These are phyloP conservation scores for Iris pallida DNA, from an alignment of 116 monocot species.

Conservation along the genomic window DNA sequence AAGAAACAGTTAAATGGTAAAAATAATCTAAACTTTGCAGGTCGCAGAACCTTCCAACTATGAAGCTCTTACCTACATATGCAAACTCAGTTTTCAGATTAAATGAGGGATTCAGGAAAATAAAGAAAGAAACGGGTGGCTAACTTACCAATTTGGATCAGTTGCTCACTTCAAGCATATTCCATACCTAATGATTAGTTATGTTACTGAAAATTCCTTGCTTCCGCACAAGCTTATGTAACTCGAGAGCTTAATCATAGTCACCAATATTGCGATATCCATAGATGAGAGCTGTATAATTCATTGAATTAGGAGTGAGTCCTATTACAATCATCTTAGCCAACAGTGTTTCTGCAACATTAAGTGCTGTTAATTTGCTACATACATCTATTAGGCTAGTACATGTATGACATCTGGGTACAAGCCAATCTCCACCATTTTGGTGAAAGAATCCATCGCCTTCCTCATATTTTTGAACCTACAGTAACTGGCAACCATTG, in stretches of 20 bases:
- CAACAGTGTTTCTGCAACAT: conserved; percentile 19
- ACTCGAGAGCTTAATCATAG: conserved; percentile 22
- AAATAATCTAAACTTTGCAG: too few species aligned
- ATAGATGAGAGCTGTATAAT: conserved; percentile 40
- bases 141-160: too few species aligned
- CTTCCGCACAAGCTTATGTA: conserved; percentile 30
- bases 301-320: conserved; percentile 34
- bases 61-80: too few species aligned
- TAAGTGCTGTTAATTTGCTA: conserved; percentile 29
- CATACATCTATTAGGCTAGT: conserved; percentile 39
- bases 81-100: too few species aligned
- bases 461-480: conserved; percentile 25
- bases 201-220: conserved; percentile 18
- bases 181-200: neutral
- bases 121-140: too few species aligned
- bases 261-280: conserved; percentile 41
- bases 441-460: conserved; percentile 21
- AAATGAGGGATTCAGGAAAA: too few species aligned
- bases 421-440: conserved; percentile 31
- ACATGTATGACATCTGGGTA: conserved; percentile 37
- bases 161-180: neutral
- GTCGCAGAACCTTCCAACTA: too few species aligned
- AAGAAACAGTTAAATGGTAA: too few species aligned
- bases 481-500: conserved; percentile 36
- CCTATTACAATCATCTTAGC: conserved; percentile 32